Conservation (phyloP, 345 rosid genomes). For the Brassica carinata region DNA sequence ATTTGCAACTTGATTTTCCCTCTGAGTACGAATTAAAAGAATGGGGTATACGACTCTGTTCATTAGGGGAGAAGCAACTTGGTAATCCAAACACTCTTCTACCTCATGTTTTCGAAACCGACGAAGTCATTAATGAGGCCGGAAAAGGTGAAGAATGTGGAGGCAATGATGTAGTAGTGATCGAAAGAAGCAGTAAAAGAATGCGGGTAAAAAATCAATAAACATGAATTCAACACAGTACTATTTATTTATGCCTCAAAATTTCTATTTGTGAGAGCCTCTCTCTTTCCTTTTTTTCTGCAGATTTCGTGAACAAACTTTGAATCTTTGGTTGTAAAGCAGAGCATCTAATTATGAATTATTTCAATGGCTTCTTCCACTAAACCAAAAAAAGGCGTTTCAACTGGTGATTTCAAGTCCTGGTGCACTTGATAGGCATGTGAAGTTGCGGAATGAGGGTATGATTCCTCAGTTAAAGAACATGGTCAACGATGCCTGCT, state of each 20-base stretch:
- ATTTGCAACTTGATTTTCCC: too few relatives aligned
- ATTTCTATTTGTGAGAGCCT: neutral
- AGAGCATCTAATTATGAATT: neutral
- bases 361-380: neutral
- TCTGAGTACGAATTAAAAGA: too few relatives aligned
- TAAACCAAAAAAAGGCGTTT: neutral
- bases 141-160: neutral
- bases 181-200: neutral
- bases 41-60: too few relatives aligned
- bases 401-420: slow-evolving; percentile 31
- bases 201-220: neutral
- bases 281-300: neutral
- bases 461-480: slow-evolving; percentile 63
- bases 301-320: neutral
- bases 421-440: slow-evolving; percentile 61
- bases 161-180: neutral
- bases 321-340: neutral
- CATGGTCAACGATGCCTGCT: slow-evolving; percentile 83
- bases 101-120: neutral
- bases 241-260: neutral
- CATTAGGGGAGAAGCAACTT: too few relatives aligned
- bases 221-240: neutral
- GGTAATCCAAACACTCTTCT: neutral
- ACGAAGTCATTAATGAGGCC: neutral
- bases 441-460: slow-evolving; percentile 59